Percentiles rank a stretch among this genome's conserved stretches.
Conservation (phyloP, 2,329 filamentous ascomycete genomes). For the Onygenales sp. region DNA sequence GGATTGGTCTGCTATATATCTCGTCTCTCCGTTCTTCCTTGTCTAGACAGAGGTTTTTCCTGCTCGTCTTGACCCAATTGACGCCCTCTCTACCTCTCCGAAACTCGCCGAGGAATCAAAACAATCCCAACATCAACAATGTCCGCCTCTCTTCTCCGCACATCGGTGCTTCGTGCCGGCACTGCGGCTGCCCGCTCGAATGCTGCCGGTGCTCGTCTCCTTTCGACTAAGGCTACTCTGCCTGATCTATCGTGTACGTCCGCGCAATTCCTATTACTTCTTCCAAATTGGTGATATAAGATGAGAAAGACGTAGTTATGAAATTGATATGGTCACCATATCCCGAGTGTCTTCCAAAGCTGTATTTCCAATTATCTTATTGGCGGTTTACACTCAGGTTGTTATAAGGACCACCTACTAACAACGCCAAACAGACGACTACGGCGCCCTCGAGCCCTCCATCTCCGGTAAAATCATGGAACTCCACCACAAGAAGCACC, state of each 20-base stretch:
- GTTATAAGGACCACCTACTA: neutral
- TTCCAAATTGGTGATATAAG: too few species aligned
- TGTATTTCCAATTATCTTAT: too few species aligned
- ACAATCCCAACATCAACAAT: conserved; percentile 38
- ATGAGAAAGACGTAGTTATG: too few species aligned
- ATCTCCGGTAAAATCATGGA: conserved; percentile 93
- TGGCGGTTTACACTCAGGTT: neutral
- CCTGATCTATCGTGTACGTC: conserved; percentile 71
- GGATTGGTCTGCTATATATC: too few species aligned
- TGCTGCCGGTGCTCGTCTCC: conserved; percentile 63
- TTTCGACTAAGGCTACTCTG: conserved; percentile 81
- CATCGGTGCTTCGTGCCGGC: conserved; percentile 57
- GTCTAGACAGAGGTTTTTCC: too few species aligned
- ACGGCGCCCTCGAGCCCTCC: conserved; percentile 78
- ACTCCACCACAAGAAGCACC: conserved; percentile 88
- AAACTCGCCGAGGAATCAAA: neutral
- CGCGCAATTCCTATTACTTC: too few species aligned
- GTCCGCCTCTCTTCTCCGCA: conserved; percentile 67
- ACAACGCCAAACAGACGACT: conserved; percentile 60
- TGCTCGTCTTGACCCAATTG: neutral
- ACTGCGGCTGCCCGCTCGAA: conserved; percentile 42
- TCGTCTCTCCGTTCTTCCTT: too few species aligned
- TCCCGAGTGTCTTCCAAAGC: too few species aligned
- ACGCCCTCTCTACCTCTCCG: neutral
- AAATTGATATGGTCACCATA: too few species aligned